Evolutionary conservation across 169 alveolate genomes (phyloP).

Genomic region (Cryptosporidium andersoni): DNA sequence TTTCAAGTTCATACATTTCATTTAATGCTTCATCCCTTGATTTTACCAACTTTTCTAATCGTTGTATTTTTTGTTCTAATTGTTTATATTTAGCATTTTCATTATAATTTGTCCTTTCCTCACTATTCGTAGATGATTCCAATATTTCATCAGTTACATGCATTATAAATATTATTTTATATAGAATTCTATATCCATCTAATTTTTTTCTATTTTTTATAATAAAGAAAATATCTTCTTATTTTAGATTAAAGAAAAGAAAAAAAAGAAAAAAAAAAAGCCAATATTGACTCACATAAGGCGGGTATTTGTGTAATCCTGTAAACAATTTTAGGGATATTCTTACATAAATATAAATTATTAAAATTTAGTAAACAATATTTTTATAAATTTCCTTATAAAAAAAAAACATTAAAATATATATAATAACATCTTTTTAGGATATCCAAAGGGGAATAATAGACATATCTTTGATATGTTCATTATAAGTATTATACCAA

Average conservation of each 20-base stretch:
- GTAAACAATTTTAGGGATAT: neutral
- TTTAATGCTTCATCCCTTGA: constrained; percentile 62
- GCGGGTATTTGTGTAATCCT: too few relatives aligned
- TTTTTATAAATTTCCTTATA: neutral
- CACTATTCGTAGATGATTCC: constrained; percentile 10
- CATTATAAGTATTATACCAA: constrained; percentile 50
- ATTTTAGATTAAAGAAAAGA: neutral
- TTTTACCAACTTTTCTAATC: constrained; percentile 60
- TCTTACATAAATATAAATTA: neutral
- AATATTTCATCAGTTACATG: too few relatives aligned
- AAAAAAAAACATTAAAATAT: neutral
- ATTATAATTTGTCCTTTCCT: constrained; percentile 5
- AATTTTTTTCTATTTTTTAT: neutral
- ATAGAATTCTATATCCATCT: neutral
- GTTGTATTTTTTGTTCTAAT: constrained; percentile 33
- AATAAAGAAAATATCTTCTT: neutral
- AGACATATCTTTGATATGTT: constrained; percentile 47
- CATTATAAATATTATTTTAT: too few relatives aligned
- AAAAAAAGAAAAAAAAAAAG: too few relatives aligned
- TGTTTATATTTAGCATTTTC: neutral
- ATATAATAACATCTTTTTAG: neutral
- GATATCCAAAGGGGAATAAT: constrained; percentile 47
- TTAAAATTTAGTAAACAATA: neutral
- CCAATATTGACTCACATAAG: too few relatives aligned
- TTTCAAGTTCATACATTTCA: constrained; percentile 62